Evolutionary conservation across 768 basidiomycete genomes (phyloP).

Genomic region (Mycena capillaripes): DNA sequence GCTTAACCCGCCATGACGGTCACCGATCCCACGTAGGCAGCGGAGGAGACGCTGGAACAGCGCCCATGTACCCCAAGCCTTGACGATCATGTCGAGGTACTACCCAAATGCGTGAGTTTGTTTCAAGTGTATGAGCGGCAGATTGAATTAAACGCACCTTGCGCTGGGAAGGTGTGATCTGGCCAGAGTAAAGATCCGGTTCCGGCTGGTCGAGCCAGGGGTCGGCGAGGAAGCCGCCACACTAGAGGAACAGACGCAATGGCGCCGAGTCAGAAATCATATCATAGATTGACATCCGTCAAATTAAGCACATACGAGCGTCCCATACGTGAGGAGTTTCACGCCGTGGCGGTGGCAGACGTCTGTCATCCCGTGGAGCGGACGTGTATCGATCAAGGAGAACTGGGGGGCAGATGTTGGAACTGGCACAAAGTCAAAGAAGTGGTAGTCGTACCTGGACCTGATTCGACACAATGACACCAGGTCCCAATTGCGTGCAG

Average conservation of each 20-base stretch:
- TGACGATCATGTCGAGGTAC: conserved; percentile 88
- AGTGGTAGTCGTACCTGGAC: conserved; percentile 70
- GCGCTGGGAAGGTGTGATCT: conserved; percentile 84
- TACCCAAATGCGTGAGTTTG: conserved; percentile 45
- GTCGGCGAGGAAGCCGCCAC: conserved; percentile 86
- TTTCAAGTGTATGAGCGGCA: no score
- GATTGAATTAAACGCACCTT: conserved; percentile 76
- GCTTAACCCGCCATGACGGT: conserved; percentile 73
- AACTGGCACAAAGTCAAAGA: neutral
- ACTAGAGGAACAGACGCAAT: conserved; percentile 58
- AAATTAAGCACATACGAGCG: conserved; percentile 65
- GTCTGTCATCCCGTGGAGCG: conserved; percentile 83
- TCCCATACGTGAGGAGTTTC: conserved; percentile 84
- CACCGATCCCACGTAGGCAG: conserved; percentile 73
- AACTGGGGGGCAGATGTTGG: conserved; percentile 60
- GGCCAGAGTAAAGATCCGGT: conserved; percentile 77
- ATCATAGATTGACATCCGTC: neutral
- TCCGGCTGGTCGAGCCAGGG: conserved; percentile 76
- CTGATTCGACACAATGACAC: conserved; percentile 84
- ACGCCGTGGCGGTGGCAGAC: conserved; percentile 80
- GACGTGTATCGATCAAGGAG: conserved; percentile 84
- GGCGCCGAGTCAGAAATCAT: neutral
- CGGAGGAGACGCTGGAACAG: conserved; percentile 78
- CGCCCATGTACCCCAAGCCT: conserved; percentile 83
- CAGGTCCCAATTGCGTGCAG: conserved; percentile 79